These are phyloP conservation scores for Polytrichum commune DNA, from an alignment of 225 moss, liverwort and hornwort species.

Conservation along the genomic window DNA sequence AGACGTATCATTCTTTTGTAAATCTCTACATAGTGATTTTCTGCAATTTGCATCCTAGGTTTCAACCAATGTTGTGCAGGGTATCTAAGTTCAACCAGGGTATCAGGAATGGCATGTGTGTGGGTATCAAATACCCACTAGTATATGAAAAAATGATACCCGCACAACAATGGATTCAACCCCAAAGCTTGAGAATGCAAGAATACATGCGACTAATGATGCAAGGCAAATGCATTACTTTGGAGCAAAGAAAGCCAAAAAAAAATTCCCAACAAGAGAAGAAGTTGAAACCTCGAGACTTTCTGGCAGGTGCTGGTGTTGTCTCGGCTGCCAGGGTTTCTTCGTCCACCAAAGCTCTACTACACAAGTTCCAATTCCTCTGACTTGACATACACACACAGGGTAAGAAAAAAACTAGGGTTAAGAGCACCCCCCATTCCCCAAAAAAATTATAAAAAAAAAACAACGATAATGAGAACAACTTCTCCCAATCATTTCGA, in stretches of 20 bases:
- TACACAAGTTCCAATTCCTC: background rate
- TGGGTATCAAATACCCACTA: background rate
- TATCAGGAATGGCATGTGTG: no score
- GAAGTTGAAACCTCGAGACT: background rate
- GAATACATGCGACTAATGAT: background rate
- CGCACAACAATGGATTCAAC: background rate
- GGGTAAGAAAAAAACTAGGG: background rate
- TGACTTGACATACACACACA: background rate
- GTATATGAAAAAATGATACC: background rate
- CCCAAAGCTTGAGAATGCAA: background rate
- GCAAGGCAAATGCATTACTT: background rate
- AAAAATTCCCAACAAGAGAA: background rate
- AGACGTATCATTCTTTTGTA: background rate
- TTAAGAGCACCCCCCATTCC: no score
- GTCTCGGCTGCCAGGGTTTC: constrained; percentile 1
- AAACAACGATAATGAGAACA: background rate
- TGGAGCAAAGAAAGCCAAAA: background rate
- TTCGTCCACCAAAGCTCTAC: background rate
- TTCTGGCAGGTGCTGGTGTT: background rate
- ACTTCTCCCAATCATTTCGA: background rate
- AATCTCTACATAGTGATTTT: background rate
- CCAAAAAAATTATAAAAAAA: background rate
- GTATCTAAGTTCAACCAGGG: no score
- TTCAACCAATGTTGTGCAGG: no score
- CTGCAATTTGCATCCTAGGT: no score